Percentiles rank a stretch among this genome's conserved stretches.
These are phyloP conservation scores for Arctium minus DNA, from an alignment of 129 eudicot species.

Conservation along the genomic window DNA sequence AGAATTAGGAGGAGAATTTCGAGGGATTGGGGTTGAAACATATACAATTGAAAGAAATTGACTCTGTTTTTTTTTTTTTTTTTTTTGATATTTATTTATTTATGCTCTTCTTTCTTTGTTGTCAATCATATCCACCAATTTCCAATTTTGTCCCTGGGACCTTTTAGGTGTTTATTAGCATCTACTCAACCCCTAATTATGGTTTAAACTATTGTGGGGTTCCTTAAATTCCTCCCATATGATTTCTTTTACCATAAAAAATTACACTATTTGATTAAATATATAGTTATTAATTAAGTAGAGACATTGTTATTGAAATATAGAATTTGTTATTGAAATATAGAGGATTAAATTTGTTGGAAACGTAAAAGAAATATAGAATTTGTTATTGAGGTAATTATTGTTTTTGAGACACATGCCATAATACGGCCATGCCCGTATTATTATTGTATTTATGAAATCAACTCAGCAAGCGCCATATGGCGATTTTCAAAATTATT, in stretches of 20 bases:
- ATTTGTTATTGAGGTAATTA: not conserved
- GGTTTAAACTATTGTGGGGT: constrained; percentile 16
- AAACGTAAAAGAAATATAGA: too few relatives aligned
- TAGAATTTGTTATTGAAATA: too few relatives aligned
- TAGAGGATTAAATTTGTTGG: too few relatives aligned
- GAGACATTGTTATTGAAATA: too few relatives aligned
- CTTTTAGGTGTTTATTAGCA: constrained; percentile 21
- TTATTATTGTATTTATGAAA: too few relatives aligned
- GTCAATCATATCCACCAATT: constrained; percentile 14
- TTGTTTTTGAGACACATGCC: too few relatives aligned
- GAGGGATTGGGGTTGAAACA: constrained; percentile 47
- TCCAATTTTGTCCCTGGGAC: constrained; percentile 29
- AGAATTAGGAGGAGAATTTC: constrained; percentile 31
- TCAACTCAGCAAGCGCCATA: too few relatives aligned
- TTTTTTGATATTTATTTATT: not conserved
- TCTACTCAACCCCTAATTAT: constrained; percentile 10
- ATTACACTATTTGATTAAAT: not conserved
- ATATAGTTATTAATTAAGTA: not conserved
- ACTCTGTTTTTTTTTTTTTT: constrained; percentile 19
- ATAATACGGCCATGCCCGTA: too few relatives aligned
- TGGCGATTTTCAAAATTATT: too few relatives aligned
- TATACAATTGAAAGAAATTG: constrained; percentile 21
- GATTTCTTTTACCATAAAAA: not conserved
- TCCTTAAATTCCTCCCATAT: not conserved
- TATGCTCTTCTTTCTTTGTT: constrained; percentile 16